Percentiles rank a stretch among this genome's conserved stretches.
phyloP scores from a whole-genome alignment of 1,284 basidiomycete genomes.

The Pseudozyma hubeiensis region DNA sequence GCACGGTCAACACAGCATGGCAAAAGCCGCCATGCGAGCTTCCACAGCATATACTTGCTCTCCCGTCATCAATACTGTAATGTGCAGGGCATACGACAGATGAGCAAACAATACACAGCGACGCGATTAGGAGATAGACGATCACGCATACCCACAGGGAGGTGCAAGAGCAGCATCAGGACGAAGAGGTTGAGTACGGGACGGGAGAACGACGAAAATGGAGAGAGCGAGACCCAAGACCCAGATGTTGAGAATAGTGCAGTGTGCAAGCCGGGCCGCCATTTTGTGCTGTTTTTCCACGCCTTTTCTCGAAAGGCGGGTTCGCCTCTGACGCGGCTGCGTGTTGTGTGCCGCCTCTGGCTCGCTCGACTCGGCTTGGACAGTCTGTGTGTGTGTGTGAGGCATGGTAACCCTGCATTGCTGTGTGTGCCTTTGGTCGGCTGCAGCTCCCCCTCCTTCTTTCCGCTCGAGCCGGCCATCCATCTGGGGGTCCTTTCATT shows the following conservation, averaged over 20 bases:
- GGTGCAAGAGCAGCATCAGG: not conserved
- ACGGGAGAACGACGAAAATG: not conserved
- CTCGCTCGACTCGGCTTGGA: not conserved
- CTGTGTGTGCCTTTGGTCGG: not conserved
- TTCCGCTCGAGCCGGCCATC: slow-evolving; percentile 6
- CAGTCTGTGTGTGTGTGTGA: too few relatives aligned
- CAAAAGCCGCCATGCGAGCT: too few relatives aligned
- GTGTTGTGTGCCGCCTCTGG: not conserved
- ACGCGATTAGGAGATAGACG: not conserved
- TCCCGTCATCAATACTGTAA: too few relatives aligned
- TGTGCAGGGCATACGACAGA: too few relatives aligned
- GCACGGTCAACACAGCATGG: too few relatives aligned
- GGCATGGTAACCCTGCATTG: not conserved
- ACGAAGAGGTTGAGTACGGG: not conserved
- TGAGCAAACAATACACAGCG: not conserved
- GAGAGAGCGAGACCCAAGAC: slow-evolving; percentile 7
- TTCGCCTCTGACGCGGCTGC: slow-evolving; percentile 6
- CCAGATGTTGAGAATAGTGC: slow-evolving; percentile 9
- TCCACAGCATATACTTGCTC: too few relatives aligned
- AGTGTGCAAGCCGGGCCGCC: slow-evolving; percentile 9
- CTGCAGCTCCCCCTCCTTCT: slow-evolving; percentile 2
- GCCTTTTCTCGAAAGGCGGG: too few relatives aligned
- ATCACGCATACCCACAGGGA: not conserved
- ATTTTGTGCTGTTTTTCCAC: slow-evolving; percentile 2
- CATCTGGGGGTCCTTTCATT: not conserved